Conservation (phyloP, 306 rosid species). For the Cicer pinnatifidum region DNA sequence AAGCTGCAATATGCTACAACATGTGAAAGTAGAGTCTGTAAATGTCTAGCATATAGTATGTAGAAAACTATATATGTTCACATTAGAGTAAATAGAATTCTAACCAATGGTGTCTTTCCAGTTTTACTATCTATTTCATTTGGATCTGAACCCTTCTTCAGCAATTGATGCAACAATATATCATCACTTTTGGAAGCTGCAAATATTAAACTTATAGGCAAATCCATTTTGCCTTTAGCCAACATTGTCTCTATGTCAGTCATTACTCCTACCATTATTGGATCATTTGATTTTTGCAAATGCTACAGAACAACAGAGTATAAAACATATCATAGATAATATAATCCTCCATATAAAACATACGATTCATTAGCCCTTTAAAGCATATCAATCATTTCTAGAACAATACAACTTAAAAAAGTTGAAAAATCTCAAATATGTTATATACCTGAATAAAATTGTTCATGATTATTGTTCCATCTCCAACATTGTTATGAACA, state of each 20-base stretch:
- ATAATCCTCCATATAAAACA: no score
- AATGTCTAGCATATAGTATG: neutral
- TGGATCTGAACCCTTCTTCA: slow-evolving; percentile 68
- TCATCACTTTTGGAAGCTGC: slow-evolving; percentile 62
- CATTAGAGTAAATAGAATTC: slow-evolving; percentile 13
- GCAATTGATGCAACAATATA: slow-evolving; percentile 52
- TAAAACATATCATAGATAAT: neutral
- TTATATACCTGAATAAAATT: slow-evolving; percentile 62
- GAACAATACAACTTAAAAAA: neutral
- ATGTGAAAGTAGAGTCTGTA: slow-evolving; percentile 25
- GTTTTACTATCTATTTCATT: slow-evolving; percentile 55
- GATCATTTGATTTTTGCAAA: slow-evolving; percentile 50
- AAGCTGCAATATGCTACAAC: slow-evolving; percentile 71
- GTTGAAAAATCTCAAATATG: neutral
- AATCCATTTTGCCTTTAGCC: slow-evolving; percentile 60
- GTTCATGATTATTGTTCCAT: slow-evolving; percentile 68
- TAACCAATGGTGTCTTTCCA: slow-evolving; percentile 70
- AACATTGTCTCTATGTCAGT: slow-evolving; percentile 57
- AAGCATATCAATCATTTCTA: neutral
- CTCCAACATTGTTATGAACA: slow-evolving; percentile 66
- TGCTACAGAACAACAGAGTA: slow-evolving; percentile 49
- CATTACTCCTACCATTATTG: slow-evolving; percentile 51
- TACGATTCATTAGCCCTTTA: no score
- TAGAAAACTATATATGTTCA: neutral
- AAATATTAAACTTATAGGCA: slow-evolving; percentile 66